Evolutionary conservation across 768 basidiomycete species (phyloP).

Genomic region (Clitopilus hobsonii): DNA sequence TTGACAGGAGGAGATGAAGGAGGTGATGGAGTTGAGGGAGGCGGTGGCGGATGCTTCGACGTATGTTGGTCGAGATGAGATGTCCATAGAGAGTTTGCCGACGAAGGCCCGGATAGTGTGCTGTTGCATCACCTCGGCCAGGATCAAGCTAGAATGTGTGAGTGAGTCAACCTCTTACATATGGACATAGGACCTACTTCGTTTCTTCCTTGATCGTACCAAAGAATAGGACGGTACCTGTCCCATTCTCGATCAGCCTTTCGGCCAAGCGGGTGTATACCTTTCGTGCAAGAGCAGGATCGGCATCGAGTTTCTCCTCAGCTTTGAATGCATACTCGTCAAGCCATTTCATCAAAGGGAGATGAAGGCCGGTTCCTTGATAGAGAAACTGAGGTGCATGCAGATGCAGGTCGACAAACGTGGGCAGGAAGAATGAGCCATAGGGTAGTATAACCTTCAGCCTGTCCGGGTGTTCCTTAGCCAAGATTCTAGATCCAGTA

Average conservation of each 20-base stretch:
- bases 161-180: not conserved
- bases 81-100: constrained; percentile 92
- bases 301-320: constrained; percentile 67
- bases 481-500: constrained; percentile 26
- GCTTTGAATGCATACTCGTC: constrained; percentile 79
- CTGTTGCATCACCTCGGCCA: constrained; percentile 68
- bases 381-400: constrained; percentile 90
- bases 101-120: constrained; percentile 76
- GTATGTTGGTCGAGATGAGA: constrained; percentile 67
- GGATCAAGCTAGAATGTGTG: constrained; percentile 51
- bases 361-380: constrained; percentile 80
- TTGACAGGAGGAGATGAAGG: constrained; percentile 53
- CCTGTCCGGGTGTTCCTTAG: constrained; percentile 15
- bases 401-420: constrained; percentile 79
- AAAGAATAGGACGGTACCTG: constrained; percentile 73
- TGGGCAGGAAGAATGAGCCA: constrained; percentile 70
- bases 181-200: constrained; percentile 46
- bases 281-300: constrained; percentile 50
- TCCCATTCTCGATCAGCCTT: constrained; percentile 70
- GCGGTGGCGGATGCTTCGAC: constrained; percentile 50
- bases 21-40: constrained; percentile 45
- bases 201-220: constrained; percentile 81
- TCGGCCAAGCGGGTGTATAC: constrained; percentile 68
- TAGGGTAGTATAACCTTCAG: constrained; percentile 32
- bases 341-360: constrained; percentile 83